A percentile compares a stretch with the other conserved stretches of the same genome.
Evolutionary conservation across 345 rosid genomes (phyloP).

Genomic region (Salix udensis): DNA sequence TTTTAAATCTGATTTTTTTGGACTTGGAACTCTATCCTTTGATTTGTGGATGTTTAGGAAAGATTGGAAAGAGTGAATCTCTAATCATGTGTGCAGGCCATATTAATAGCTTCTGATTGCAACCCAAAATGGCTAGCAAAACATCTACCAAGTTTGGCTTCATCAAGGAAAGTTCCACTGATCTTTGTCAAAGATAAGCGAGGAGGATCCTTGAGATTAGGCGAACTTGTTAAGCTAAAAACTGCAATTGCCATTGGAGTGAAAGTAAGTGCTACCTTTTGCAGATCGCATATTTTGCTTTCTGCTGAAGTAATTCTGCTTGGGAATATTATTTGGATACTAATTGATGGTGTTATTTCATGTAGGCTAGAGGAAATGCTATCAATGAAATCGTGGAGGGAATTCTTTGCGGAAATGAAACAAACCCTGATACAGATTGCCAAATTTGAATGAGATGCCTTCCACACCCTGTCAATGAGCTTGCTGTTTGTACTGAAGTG

Average conservation of each 20-base stretch:
- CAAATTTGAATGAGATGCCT: background rate
- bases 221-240: conserved; percentile 65
- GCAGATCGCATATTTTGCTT: too few species aligned
- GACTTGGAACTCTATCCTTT: background rate
- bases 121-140: conserved; percentile 67
- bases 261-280: conserved; percentile 31
- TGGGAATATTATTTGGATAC: background rate
- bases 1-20: too few species aligned
- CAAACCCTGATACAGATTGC: background rate
- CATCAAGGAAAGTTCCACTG: conserved; percentile 57
- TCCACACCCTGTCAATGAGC: background rate
- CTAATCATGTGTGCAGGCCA: conserved; percentile 34
- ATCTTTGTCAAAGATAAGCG: conserved; percentile 49
- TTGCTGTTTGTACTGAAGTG: background rate
- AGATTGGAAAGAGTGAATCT: background rate
- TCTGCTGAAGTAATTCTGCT: background rate
- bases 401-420: conserved; percentile 23
- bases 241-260: conserved; percentile 64
- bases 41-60: background rate
- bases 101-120: conserved; percentile 63
- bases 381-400: conserved; percentile 39
- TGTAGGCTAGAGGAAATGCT: conserved; percentile 49
- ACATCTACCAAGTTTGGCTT: conserved; percentile 62
- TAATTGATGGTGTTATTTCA: background rate
- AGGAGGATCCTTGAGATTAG: conserved; percentile 59